Evolutionary conservation across 2,329 filamentous ascomycete genomes (phyloP).

Genomic region (Colletotrichum eremochloae): DNA sequence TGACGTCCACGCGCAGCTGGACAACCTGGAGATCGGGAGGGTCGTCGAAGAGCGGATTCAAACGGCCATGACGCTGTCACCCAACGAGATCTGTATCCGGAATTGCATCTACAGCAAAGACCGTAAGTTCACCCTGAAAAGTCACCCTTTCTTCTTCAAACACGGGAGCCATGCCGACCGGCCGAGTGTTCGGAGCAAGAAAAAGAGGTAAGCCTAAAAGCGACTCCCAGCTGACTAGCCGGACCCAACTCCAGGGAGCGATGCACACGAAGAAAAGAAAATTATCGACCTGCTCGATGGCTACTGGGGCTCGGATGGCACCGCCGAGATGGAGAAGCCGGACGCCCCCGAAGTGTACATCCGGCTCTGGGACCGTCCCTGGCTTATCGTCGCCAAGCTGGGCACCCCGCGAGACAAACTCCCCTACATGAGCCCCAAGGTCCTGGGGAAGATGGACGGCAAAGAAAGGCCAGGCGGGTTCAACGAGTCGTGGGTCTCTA

Average conservation of each 20-base stretch:
- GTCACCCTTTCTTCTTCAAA: neutral
- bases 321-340: neutral
- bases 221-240: neutral
- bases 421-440: neutral
- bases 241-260: neutral
- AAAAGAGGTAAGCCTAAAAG: too few relatives aligned
- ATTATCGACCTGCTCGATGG: neutral
- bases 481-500: conserved; percentile 4
- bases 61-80: neutral
- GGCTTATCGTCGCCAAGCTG: neutral
- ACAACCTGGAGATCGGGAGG: neutral
- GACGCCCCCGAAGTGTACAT: neutral
- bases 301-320: conserved; percentile 5
- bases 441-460: conserved; percentile 1
- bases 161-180: too few relatives aligned
- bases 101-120: neutral
- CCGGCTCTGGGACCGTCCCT: neutral
- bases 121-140: neutral
- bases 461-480: neutral
- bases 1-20: neutral
- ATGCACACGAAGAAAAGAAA: too few relatives aligned
- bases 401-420: neutral
- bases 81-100: neutral
- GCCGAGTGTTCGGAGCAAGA: neutral
- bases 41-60: neutral